Evolutionary conservation across 495 filamentous ascomycete species (phyloP).

Genomic region (Evansstolkia leycettana): DNA sequence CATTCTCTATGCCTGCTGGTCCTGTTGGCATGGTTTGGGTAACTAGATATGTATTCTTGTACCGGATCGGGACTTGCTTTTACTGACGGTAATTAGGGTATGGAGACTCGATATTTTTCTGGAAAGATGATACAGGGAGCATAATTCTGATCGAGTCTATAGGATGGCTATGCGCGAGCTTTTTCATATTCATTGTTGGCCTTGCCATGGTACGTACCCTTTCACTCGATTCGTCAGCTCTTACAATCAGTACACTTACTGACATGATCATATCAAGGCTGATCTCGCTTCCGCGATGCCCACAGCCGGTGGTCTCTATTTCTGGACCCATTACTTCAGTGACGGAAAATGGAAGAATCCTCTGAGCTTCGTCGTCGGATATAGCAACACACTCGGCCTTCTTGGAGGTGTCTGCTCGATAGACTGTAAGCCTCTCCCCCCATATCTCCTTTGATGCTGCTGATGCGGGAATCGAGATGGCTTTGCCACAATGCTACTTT

Average conservation of each 20-base stretch:
- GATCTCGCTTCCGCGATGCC: slow-evolving; percentile 60
- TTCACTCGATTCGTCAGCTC: not conserved
- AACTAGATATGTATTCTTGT: no score
- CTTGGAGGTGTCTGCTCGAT: slow-evolving; percentile 52
- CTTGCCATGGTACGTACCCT: slow-evolving; percentile 43
- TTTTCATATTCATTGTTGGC: slow-evolving; percentile 53
- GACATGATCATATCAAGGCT: slow-evolving; percentile 22
- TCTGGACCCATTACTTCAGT: slow-evolving; percentile 60
- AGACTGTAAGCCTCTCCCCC: slow-evolving; percentile 43
- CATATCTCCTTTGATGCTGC: not conserved
- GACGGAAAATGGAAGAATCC: slow-evolving; percentile 47
- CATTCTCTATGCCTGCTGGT: slow-evolving; percentile 54
- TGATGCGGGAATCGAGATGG: slow-evolving; percentile 22
- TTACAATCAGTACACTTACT: not conserved
- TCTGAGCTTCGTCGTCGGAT: slow-evolving; percentile 57
- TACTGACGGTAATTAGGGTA: slow-evolving; percentile 15
- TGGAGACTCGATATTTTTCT: slow-evolving; percentile 1
- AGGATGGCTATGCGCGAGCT: slow-evolving; percentile 52
- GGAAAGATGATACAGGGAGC: not conserved
- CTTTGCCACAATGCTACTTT: slow-evolving; percentile 40
- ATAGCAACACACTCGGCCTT: slow-evolving; percentile 57
- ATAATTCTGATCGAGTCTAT: slow-evolving; percentile 7
- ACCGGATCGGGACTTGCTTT: not conserved
- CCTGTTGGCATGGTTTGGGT: slow-evolving; percentile 63
- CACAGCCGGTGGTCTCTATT: slow-evolving; percentile 56